Percentiles rank a stretch among this genome's conserved stretches.
Conservation (phyloP, 495 filamentous ascomycete genomes). For the Xylaria longipes region DNA sequence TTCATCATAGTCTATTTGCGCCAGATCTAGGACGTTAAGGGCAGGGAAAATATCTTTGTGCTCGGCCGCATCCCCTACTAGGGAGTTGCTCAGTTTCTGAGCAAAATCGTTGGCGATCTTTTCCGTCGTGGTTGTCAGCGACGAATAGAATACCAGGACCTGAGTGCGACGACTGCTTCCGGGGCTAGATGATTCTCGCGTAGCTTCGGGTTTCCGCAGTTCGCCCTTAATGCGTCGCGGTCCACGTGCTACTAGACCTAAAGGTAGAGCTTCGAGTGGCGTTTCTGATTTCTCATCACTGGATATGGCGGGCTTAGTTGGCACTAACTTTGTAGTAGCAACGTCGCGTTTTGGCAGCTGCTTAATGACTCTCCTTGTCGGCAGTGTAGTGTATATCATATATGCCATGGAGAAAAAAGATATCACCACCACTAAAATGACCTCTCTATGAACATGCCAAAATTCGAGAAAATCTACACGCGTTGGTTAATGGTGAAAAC, state of each 20-base stretch:
- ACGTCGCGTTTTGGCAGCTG: neutral
- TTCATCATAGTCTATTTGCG: constrained; percentile 88
- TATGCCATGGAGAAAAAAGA: constrained; percentile 10
- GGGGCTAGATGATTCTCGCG: constrained; percentile 23
- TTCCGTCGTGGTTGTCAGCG: constrained; percentile 81
- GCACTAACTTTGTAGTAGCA: neutral
- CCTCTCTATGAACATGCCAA: constrained; percentile 61
- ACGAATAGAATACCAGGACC: constrained; percentile 85
- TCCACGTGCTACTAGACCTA: constrained; percentile 35
- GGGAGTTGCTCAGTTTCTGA: constrained; percentile 51
- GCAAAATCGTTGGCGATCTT: constrained; percentile 65
- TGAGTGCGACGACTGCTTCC: constrained; percentile 60
- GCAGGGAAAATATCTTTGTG: constrained; percentile 52
- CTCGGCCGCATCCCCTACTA: constrained; percentile 34
- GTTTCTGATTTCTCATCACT: constrained; percentile 27
- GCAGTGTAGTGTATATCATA: constrained; percentile 15
- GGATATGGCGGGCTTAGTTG: constrained; percentile 18
- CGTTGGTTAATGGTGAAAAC: neutral
- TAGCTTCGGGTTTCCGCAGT: constrained; percentile 38
- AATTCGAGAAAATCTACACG: constrained; percentile 54
- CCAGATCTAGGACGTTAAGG: constrained; percentile 76
- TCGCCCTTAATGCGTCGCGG: constrained; percentile 60
- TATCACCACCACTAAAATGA: constrained; percentile 53
- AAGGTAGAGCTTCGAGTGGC: neutral
- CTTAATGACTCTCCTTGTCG: constrained; percentile 7